Evolutionary conservation across 306 rosid species (phyloP), one percentile per base, ranked within the genome.

Genomic region (Fagus sylvatica): DNA sequence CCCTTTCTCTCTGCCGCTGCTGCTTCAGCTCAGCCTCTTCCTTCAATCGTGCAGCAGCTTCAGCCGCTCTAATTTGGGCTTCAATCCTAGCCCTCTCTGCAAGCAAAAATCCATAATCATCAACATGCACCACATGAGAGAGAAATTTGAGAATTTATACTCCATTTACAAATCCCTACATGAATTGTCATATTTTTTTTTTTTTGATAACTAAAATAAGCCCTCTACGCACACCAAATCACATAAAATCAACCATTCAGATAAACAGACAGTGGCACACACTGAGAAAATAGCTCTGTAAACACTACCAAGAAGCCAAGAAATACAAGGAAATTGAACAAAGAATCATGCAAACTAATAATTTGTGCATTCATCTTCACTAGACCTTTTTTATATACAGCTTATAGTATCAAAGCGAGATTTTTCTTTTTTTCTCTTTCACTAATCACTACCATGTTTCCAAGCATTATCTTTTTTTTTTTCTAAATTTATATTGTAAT

Each of bases 61-160:
- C 90, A 69, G 97, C 91, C 60, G 81, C 88, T 87, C 82, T 86
- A 32, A 92, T 86, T 88, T 89, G 89, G 3, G 97, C 97, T 84
- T 93, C 98, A 43, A 93, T 86, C 79, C 89, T 90, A 69, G 87
- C 91, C 59, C 81, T 89, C 84, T 96, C 99, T 93, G 89, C 40
- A 61, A 37, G 30, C 3, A 32, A 32, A 19, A 36, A 13, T 13
- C 15, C 34, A 49, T 17, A 43, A 40, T 7, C 62, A 40, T 56
- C 70, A 39, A 13, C 59, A 6, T 74, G 59, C 46, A 56, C 54
- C 53, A 28, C 7, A 19, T 17, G 15, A 19, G 41, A 1, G 19
- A 22, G 37, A 32, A 39, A 19, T 56, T 22, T 8, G 16, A 62
- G 37, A 36, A 6, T 19, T 56, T 33, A 3, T 30, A 13, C 5